phyloP scores from a whole-genome alignment of 306 rosid genomes.

The Calophaca sinica region DNA sequence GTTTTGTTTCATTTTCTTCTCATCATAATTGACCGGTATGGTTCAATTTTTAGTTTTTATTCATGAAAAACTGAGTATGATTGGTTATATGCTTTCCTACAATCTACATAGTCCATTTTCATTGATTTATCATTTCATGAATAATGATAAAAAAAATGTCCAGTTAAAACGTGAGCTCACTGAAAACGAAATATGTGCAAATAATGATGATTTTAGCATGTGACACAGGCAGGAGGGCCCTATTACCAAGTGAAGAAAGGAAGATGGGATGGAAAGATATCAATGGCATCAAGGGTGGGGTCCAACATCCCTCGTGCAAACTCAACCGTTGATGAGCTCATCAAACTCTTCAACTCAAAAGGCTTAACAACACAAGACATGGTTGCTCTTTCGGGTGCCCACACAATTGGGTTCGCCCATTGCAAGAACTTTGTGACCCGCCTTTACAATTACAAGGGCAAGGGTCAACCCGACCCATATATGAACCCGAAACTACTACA shows the following conservation, averaged over 20 bases:
- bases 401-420: constrained; percentile 87
- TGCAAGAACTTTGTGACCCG: constrained; percentile 70
- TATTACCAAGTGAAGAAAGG: constrained; percentile 86
- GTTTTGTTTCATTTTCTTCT: too few species aligned
- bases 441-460: constrained; percentile 65
- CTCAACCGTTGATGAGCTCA: constrained; percentile 74
- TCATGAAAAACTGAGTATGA: too few species aligned
- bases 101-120: neutral
- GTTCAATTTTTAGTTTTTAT: too few species aligned
- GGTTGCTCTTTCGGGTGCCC: constrained; percentile 92
- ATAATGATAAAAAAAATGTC: neutral
- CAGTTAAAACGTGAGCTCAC: neutral
- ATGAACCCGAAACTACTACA: constrained; percentile 67
- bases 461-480: constrained; percentile 67
- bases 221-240: constrained; percentile 78
- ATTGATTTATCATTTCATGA: neutral
- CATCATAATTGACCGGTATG: too few species aligned
- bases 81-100: too few species aligned
- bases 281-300: constrained; percentile 79
- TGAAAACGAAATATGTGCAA: too few species aligned
- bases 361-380: constrained; percentile 72
- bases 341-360: constrained; percentile 78
- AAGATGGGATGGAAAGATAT: constrained; percentile 90
- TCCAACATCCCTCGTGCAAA: constrained; percentile 82
- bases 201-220: constrained; percentile 6